Conservation (phyloP, 2,329 filamentous ascomycete species). For the Ilyonectria robusta region DNA sequence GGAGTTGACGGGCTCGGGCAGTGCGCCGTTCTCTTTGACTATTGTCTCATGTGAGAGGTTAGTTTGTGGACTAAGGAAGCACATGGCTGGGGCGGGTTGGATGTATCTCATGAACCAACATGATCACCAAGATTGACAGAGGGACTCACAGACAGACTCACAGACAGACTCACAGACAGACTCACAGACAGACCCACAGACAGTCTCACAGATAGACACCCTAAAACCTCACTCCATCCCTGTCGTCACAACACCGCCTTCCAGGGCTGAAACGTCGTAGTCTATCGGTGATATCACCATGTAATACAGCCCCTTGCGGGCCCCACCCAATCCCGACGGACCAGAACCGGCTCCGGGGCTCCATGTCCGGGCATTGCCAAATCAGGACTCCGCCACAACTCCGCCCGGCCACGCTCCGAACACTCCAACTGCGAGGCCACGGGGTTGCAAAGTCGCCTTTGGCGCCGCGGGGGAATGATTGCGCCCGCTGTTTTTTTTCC, state of each 20-base stretch:
- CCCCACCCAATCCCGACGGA: not conserved
- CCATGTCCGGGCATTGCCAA: not conserved
- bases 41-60: not conserved
- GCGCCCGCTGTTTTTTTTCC: too few species aligned
- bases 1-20: not conserved
- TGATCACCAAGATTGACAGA: not conserved
- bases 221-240: not conserved
- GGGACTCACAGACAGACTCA: not conserved
- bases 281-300: not conserved
- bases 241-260: constrained; percentile 6
- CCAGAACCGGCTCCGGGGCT: not conserved
- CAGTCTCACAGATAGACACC: too few species aligned
- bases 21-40: not conserved
- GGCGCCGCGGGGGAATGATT: too few species aligned
- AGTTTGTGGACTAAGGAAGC: not conserved
- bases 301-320: not conserved
- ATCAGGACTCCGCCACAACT: not conserved
- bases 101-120: not conserved
- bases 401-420: not conserved
- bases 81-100: not conserved
- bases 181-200: too few species aligned
- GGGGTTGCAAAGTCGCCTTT: not conserved
- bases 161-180: too few species aligned
- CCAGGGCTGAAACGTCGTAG: constrained; percentile 13
- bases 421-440: not conserved